These are phyloP conservation scores for Sclerotinia nivalis DNA, from an alignment of 2,329 filamentous ascomycete species.

Conservation along the genomic window DNA sequence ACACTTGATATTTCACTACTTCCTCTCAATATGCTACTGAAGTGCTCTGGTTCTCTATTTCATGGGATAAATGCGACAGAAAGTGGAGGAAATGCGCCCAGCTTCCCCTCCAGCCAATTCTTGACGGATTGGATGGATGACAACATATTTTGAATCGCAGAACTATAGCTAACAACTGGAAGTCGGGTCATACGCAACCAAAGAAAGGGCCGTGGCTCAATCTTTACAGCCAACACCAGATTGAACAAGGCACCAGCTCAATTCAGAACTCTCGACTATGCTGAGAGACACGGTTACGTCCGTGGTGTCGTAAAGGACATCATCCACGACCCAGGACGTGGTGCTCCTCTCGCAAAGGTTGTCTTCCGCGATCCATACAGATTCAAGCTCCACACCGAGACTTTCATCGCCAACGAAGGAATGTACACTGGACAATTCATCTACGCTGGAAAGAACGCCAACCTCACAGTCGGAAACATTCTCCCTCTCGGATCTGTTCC, in stretches of 20 bases:
- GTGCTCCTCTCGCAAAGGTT: conserved; percentile 95
- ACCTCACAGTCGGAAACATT: conserved; percentile 95
- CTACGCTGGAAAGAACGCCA: conserved; percentile 99
- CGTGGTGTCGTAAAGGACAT: conserved; percentile 92
- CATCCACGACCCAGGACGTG: conserved; percentile 94
- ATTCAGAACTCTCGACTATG: conserved; percentile 95
- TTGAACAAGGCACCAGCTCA: conserved; percentile 94
- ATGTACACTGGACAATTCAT: conserved; percentile 99
- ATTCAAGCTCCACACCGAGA: conserved; percentile 97
- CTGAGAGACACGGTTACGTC: conserved; percentile 96
- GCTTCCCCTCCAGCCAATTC: background rate
- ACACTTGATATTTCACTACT: background rate
- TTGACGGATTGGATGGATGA: background rate
- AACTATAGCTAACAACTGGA: conserved; percentile 9
- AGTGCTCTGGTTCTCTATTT: background rate
- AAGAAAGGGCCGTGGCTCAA: conserved; percentile 75
- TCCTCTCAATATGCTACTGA: background rate
- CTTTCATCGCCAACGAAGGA: conserved; percentile 99
- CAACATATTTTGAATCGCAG: conserved; percentile 6
- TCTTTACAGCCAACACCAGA: conserved; percentile 78
- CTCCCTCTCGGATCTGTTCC: conserved; percentile 92
- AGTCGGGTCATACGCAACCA: conserved; percentile 73
- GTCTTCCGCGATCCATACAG: conserved; percentile 97
- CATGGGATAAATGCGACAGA: background rate
- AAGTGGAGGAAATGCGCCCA: background rate